Conservation (phyloP, 192 early-diverging fungal genomes). For the Coemansia sp. region DNA sequence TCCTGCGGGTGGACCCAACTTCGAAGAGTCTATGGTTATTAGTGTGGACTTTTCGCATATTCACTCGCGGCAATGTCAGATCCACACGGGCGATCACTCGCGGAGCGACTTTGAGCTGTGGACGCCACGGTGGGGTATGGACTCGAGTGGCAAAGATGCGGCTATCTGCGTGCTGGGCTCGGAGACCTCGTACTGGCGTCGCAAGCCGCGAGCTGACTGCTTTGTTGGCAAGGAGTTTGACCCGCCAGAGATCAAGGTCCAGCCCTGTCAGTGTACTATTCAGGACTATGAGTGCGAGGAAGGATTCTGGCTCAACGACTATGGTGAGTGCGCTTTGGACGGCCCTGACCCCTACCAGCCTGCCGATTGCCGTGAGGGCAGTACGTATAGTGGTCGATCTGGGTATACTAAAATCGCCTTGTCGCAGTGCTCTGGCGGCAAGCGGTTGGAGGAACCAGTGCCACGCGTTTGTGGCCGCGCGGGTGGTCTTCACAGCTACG, state of each 20-base stretch:
- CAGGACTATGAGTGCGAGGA: slow-evolving; percentile 89
- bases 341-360: slow-evolving; percentile 80
- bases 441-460: slow-evolving; percentile 62
- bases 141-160: slow-evolving; percentile 56
- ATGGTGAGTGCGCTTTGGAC: slow-evolving; percentile 66
- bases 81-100: slow-evolving; percentile 55
- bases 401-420: slow-evolving; percentile 79
- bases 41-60: slow-evolving; percentile 64
- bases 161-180: slow-evolving; percentile 64
- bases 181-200: slow-evolving; percentile 69
- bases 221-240: slow-evolving; percentile 68
- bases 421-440: slow-evolving; percentile 76
- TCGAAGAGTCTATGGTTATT: slow-evolving; percentile 40
- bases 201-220: slow-evolving; percentile 70
- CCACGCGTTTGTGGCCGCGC: slow-evolving; percentile 69
- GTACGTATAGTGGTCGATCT: slow-evolving; percentile 68
- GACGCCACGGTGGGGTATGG: slow-evolving; percentile 56
- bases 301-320: slow-evolving; percentile 74
- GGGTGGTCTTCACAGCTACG: slow-evolving; percentile 37
- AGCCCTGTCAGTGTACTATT: slow-evolving; percentile 72
- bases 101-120: slow-evolving; percentile 90
- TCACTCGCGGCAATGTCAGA: slow-evolving; percentile 47
- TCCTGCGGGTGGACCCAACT: slow-evolving; percentile 13
- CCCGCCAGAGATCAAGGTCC: slow-evolving; percentile 48
- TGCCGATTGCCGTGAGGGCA: slow-evolving; percentile 62